phyloP scores from a whole-genome alignment of 305 asterid genomes.

The Fraxinus baroniana region DNA sequence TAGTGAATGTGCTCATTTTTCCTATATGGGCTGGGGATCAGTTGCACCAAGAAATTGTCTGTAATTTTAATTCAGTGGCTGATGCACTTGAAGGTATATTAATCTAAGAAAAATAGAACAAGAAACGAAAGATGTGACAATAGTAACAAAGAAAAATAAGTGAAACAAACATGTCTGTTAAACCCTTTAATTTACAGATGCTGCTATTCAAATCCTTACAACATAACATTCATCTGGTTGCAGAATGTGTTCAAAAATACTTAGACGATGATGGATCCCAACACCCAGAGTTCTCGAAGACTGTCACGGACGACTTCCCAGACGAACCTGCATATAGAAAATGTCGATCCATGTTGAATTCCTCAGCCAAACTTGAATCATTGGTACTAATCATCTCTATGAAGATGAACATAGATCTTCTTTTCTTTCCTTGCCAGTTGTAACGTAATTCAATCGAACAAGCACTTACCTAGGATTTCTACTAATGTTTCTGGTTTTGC shows the following conservation, averaged over 20 bases:
- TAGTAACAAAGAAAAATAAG: not conserved
- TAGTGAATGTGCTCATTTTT: slow-evolving; percentile 50
- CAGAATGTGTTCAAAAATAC: slow-evolving; percentile 72
- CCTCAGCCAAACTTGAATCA: slow-evolving; percentile 54
- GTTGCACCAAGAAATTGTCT: slow-evolving; percentile 58
- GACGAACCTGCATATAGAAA: slow-evolving; percentile 68
- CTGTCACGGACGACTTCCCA: slow-evolving; percentile 55
- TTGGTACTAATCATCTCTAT: slow-evolving; percentile 38
- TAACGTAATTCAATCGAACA: not conserved
- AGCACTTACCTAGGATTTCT: not conserved
- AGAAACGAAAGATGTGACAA: not conserved
- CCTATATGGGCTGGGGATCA: slow-evolving; percentile 84
- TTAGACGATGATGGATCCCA: slow-evolving; percentile 48
- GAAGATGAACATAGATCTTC: too few species aligned
- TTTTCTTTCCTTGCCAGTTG: not conserved
- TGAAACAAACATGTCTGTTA: not conserved
- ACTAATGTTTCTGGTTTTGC: not conserved
- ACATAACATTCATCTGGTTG: slow-evolving; percentile 5
- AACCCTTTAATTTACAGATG: not conserved
- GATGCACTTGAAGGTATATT: slow-evolving; percentile 64
- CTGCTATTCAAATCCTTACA: not conserved
- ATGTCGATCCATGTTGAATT: slow-evolving; percentile 50
- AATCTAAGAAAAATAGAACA: not conserved
- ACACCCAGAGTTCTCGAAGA: slow-evolving; percentile 43
- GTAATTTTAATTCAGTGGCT: slow-evolving; percentile 54